Evolutionary conservation across 2,329 filamentous ascomycete genomes (phyloP), one percentile per base, ranked within the genome.

Genomic region (Dactylellina haptotyla): DNA sequence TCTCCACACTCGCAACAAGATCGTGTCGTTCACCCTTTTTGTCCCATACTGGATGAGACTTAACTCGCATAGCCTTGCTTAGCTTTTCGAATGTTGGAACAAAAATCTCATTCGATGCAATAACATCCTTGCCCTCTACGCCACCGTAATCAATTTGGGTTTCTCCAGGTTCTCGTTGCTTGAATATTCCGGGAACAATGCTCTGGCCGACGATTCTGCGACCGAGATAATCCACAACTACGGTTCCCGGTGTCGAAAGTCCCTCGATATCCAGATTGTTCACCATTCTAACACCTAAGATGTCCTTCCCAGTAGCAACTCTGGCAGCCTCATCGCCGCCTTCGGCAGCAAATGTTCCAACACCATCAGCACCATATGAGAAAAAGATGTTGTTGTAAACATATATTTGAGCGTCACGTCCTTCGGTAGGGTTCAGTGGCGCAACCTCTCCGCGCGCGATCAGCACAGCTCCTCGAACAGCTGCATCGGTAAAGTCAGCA

Each of bases 311-410:
- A 3, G 96, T 97, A 25, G 96, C 95, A 66, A 98, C 92, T 70
- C 94, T 88, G 12, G 95, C 95, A 76, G 95, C 95, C 83, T 99
- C 95, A 77, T 99, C 94, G 18, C 95, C 95, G 76, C 95, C 95
- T 82, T 99, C 95, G 2, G 90, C 93, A 9, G 93, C 93, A 81
- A 99, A 99, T 14, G 95, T 99, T 45, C 95, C 94, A 48, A 98
- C 95, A 58, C 95, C 96, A 80, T 99, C 95, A 46, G 95, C 94
- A 75, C 95, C 95, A 78, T 97, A 98, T 0, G 95, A 98, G 84
- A 97, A 99, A 84, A 99, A 99, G 77, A 99, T 93, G 82, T 99
- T 99, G 85, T 98, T 98, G 84, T 98, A 97, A 23, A 99, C 94
- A 79, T 97, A 99, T 76, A 99, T 99, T 81, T 99, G 95, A 2